A percentile compares a stretch with the other conserved stretches of the same genome.
These are phyloP conservation scores for Nemania sp. DNA, from an alignment of 2,329 filamentous ascomycete genomes.

Conservation along the genomic window DNA sequence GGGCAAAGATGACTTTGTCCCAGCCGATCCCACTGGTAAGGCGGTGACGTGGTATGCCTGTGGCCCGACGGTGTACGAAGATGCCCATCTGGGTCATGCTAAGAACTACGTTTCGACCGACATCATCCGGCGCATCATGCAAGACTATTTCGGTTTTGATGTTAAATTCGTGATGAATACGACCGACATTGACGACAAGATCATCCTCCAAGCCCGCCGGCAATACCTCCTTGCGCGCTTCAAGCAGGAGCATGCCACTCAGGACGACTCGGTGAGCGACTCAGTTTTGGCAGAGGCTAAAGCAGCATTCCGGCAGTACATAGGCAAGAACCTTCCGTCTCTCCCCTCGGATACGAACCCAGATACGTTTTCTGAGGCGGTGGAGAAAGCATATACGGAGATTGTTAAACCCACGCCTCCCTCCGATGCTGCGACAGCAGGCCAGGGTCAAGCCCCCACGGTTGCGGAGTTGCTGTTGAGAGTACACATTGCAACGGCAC, in stretches of 20 bases:
- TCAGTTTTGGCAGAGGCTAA: slow-evolving; percentile 27
- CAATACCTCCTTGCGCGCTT: slow-evolving; percentile 33
- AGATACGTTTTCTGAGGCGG: slow-evolving; percentile 30
- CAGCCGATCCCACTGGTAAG: slow-evolving; percentile 72
- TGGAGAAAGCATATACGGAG: slow-evolving; percentile 26
- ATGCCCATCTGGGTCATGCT: slow-evolving; percentile 82
- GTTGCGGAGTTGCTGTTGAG: slow-evolving; percentile 24
- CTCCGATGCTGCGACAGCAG: slow-evolving; percentile 8
- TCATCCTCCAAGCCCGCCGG: slow-evolving; percentile 57
- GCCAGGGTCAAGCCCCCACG: slow-evolving; percentile 16
- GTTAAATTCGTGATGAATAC: slow-evolving; percentile 94
- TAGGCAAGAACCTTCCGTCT: slow-evolving; percentile 32
- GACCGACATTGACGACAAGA: slow-evolving; percentile 85
- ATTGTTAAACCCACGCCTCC: slow-evolving; percentile 10
- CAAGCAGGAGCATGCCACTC: slow-evolving; percentile 33
- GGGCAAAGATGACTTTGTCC: slow-evolving; percentile 79
- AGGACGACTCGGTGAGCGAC: slow-evolving; percentile 31
- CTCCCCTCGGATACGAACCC: slow-evolving; percentile 20
- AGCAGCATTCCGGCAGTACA: slow-evolving; percentile 31
- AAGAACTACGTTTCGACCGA: slow-evolving; percentile 92
- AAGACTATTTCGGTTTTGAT: slow-evolving; percentile 84
- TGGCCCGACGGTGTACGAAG: slow-evolving; percentile 86
- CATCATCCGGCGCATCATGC: slow-evolving; percentile 84
- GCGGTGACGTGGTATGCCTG: slow-evolving; percentile 86
- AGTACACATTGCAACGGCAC: slow-evolving; percentile 25